Conservation (phyloP, 805 yeast species). For the Yarrowia sp. region DNA sequence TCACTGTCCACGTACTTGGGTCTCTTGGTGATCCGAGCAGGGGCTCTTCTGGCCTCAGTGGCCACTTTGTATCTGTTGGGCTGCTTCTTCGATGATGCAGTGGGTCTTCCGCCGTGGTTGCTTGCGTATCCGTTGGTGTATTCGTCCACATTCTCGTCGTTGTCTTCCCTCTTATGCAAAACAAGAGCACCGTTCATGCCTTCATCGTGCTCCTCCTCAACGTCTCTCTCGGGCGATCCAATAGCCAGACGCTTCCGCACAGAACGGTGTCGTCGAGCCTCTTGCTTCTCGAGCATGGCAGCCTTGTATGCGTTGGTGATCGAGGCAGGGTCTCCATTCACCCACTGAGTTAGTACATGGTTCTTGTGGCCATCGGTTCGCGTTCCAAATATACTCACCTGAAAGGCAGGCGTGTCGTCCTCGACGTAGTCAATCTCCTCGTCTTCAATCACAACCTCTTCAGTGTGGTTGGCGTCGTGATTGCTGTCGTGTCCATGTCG, state of each 20-base stretch:
- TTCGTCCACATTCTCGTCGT: not conserved
- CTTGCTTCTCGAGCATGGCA: conserved; percentile 20
- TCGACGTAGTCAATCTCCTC: not conserved
- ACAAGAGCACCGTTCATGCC: conserved; percentile 7
- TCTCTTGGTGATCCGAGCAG: not conserved
- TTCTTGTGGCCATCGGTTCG: not conserved
- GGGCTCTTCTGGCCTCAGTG: conserved; percentile 19
- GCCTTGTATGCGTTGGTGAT: conserved; percentile 30
- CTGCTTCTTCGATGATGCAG: not conserved
- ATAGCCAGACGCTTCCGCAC: not conserved
- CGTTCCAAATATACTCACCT: not conserved
- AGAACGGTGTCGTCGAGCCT: not conserved
- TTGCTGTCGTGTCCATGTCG: not conserved
- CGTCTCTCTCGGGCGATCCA: conserved; percentile 2
- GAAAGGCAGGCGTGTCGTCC: conserved; percentile 1
- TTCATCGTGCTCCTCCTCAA: not conserved
- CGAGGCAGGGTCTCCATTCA: conserved; percentile 12
- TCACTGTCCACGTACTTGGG: conserved; percentile 36
- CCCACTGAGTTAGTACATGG: conserved; percentile 21
- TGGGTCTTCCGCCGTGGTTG: too few relatives aligned
- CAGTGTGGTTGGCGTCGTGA: not conserved
- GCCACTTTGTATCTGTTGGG: conserved; percentile 24
- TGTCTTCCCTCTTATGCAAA: not conserved
- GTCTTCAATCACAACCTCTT: not conserved
- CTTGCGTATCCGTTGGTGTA: not conserved